phyloP scores from a whole-genome alignment of 345 rosid species.

The Euphorbia pulcherrima region DNA sequence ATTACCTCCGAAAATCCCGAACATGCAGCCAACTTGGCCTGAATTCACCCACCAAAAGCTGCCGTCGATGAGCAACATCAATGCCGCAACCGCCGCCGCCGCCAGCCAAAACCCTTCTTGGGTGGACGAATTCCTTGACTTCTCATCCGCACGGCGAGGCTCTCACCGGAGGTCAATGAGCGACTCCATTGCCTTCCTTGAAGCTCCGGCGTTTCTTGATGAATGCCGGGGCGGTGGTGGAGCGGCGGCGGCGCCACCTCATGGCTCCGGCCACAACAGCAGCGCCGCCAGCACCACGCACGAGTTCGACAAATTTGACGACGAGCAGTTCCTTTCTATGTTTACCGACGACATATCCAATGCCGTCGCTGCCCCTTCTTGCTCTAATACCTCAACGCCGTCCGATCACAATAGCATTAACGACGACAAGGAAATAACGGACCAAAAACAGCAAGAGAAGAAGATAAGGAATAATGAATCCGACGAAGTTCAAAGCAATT shows the following conservation, averaged over 20 bases:
- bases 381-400: conserved; percentile 28
- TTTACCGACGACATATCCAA: conserved; percentile 25
- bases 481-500: conserved; percentile 26
- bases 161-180: conserved; percentile 31
- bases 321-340: conserved; percentile 35
- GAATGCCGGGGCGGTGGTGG: conserved; percentile 16
- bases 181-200: conserved; percentile 33
- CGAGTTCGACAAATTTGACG: conserved; percentile 30
- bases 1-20: conserved; percentile 90
- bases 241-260: background rate
- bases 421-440: conserved; percentile 22
- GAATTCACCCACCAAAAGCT: conserved; percentile 52
- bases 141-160: conserved; percentile 31
- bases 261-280: conserved; percentile 11
- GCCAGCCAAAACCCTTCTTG: conserved; percentile 21
- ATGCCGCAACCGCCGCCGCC: conserved; percentile 5
- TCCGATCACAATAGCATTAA: conserved; percentile 33
- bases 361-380: conserved; percentile 16
- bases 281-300: background rate
- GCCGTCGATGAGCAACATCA: conserved; percentile 18
- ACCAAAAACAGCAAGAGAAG: conserved; percentile 6
- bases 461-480: conserved; percentile 8
- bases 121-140: conserved; percentile 37
- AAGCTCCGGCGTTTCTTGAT: conserved; percentile 23
- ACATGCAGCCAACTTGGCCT: conserved; percentile 65